phyloP scores from a whole-genome alignment of 1,139 yeast genomes.

The Candida pseudocylindracea region DNA sequence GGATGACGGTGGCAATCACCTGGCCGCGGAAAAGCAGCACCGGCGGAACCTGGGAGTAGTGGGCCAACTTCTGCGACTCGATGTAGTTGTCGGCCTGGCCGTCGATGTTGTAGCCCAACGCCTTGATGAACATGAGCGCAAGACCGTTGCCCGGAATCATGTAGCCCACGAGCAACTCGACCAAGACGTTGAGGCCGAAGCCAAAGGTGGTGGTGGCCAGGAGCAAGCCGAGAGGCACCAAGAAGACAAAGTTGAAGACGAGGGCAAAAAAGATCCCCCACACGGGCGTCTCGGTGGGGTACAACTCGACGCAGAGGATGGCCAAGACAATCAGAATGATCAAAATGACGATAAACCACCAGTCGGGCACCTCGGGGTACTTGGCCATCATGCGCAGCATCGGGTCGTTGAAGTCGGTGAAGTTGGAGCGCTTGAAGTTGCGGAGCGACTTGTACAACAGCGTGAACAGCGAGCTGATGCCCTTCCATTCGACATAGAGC shows the following conservation, averaged over 20 bases:
- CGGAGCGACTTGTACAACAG: not conserved
- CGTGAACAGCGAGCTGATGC: constrained; percentile 1
- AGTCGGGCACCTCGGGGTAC: constrained; percentile 8
- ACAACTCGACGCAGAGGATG: constrained; percentile 20
- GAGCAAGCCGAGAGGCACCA: constrained; percentile 25
- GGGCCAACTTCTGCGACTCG: constrained; percentile 34
- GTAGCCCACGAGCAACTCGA: constrained; percentile 38
- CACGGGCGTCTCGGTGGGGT: constrained; percentile 26
- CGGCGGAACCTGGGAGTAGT: constrained; percentile 38
- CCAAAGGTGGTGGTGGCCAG: constrained; percentile 29
- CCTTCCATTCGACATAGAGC: not conserved
- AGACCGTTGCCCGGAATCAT: constrained; percentile 41
- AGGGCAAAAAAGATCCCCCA: constrained; percentile 38
- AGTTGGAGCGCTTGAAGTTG: constrained; percentile 2
- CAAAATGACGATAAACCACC: constrained; percentile 6
- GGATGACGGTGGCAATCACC: constrained; percentile 18
- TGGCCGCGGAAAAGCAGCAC: constrained; percentile 38
- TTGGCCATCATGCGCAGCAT: constrained; percentile 6
- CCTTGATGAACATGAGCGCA: constrained; percentile 35
- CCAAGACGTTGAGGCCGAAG: constrained; percentile 33
- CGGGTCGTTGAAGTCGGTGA: constrained; percentile 10
- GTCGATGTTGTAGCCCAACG: constrained; percentile 34
- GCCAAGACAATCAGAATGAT: constrained; percentile 7
- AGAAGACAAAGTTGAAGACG: constrained; percentile 27
- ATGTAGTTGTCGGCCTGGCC: constrained; percentile 39